Percentiles rank a stretch among this genome's conserved stretches.
Conservation (phyloP, 352 stramenopile genomes). For the Thraustochytrium sp. region DNA sequence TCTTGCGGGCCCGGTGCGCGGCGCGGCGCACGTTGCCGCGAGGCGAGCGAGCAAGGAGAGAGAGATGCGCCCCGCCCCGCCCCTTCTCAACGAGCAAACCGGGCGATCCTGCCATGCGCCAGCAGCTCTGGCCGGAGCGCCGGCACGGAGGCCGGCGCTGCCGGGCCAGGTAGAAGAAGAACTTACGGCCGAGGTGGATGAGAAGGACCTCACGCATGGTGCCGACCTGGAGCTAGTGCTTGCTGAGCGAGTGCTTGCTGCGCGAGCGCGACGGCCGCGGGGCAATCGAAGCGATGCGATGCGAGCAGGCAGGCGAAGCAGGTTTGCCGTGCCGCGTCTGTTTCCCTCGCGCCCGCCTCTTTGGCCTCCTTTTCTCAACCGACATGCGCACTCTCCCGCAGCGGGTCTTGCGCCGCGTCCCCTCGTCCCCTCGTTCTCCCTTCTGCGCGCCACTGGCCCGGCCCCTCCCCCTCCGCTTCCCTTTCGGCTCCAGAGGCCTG, state of each 20-base stretch:
- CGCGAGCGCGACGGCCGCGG: too few species aligned
- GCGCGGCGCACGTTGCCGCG: neutral
- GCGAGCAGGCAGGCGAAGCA: neutral
- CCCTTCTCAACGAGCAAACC: too few species aligned
- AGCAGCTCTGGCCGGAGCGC: neutral
- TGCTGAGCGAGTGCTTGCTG: too few species aligned
- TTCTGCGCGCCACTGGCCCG: neutral
- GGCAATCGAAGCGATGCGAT: slow-evolving; percentile 39
- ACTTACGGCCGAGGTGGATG: slow-evolving; percentile 78
- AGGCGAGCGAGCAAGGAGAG: neutral
- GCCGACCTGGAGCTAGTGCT: neutral
- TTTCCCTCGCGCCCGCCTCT: neutral
- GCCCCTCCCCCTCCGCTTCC: too few species aligned
- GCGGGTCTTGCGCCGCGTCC: neutral
- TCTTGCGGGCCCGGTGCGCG: neutral
- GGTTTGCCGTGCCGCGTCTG: neutral
- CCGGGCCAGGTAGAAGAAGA: neutral
- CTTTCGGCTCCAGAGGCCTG: too few species aligned
- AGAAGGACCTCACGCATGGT: slow-evolving; percentile 88
- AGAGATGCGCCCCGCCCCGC: neutral
- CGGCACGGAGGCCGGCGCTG: neutral
- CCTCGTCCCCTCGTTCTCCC: neutral
- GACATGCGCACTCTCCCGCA: neutral
- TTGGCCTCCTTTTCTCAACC: neutral
- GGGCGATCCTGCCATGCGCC: too few species aligned